Evolutionary conservation across 1,284 basidiomycete genomes (phyloP), one percentile per base, ranked within the genome.

Genomic region (Mycena sp.): DNA sequence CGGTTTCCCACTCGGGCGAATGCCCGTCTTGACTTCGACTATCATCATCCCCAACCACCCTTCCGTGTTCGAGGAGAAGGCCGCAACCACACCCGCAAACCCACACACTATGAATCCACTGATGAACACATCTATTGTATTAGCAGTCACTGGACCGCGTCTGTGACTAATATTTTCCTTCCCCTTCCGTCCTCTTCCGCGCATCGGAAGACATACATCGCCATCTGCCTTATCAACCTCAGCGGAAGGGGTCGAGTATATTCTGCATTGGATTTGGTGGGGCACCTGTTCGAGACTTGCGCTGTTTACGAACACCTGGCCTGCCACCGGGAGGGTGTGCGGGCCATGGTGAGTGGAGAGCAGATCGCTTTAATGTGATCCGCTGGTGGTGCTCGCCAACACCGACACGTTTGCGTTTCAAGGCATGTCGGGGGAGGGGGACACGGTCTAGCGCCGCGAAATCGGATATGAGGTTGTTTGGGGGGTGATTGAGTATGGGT

Each of bases 401-500:
- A 44, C 62, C 64, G 38, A 73, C 71, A 58, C 84, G 86, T 65
- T 86, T 88, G 56, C 87, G 85, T 71, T 88, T 89, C 19, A 77
- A 74, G 30, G 82, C 85, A 76, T 88, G 88, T 0, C 87, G 87
- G 10, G 86, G 86, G 67, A 84, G 83, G 0, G 87, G 84, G 74
- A 87, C 86, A 19, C 83, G 77, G 73, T 88, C 87, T 0, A 41
- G 16, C 88, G 86, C 32, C 85, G 76, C 49, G 12, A 78, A 74
- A 21, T 88, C 85, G 69, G 86, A 87, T 62, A 86, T 83, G 62
- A 89, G 81, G 73, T 88, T 87, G 0, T 83, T 85, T 19, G 87
- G 87, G 2, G 85, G 87, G 58, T 87, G 85, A 73, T 86, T 88
- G 3, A 87, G 87, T 32, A 89, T 81, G 0, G 88, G 88, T 28